A percentile compares a stretch with the other conserved stretches of the same genome.
Conservation (phyloP, 495 filamentous ascomycete species). For the Talaromyces liani region DNA sequence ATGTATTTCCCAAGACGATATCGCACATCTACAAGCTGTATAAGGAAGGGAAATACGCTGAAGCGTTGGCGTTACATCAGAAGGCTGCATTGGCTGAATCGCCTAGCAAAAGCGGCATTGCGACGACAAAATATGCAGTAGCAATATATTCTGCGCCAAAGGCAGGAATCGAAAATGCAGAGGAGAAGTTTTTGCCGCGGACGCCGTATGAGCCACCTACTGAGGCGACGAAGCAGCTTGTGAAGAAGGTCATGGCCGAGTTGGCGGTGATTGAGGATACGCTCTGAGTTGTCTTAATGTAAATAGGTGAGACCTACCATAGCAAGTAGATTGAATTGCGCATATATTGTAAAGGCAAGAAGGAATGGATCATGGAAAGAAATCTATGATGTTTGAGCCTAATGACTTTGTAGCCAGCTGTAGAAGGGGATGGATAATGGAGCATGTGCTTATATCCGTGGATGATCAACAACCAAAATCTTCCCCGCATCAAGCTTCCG, state of each 20-base stretch:
- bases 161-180: constrained; percentile 50
- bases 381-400: not conserved
- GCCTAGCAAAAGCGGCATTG: constrained; percentile 53
- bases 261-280: constrained; percentile 39
- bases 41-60: constrained; percentile 35
- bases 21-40: constrained; percentile 47
- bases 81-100: constrained; percentile 46
- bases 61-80: constrained; percentile 50
- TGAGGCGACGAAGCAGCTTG: constrained; percentile 39
- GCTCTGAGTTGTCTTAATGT: constrained; percentile 7
- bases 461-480: not conserved
- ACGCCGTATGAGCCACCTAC: constrained; percentile 49
- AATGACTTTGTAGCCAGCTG: not conserved
- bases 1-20: constrained; percentile 54
- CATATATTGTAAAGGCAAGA: not conserved
- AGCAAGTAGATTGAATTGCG: not conserved
- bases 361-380: not conserved
- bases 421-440: not conserved
- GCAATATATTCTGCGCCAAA: constrained; percentile 44
- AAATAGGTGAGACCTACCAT: not conserved
- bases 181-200: constrained; percentile 47
- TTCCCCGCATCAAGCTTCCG: constrained; percentile 3
- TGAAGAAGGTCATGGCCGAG: constrained; percentile 39
- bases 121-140: constrained; percentile 57
- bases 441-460: not conserved